phyloP scores from a whole-genome alignment of 2,329 filamentous ascomycete genomes.

The Trichocomaceae sp. region DNA sequence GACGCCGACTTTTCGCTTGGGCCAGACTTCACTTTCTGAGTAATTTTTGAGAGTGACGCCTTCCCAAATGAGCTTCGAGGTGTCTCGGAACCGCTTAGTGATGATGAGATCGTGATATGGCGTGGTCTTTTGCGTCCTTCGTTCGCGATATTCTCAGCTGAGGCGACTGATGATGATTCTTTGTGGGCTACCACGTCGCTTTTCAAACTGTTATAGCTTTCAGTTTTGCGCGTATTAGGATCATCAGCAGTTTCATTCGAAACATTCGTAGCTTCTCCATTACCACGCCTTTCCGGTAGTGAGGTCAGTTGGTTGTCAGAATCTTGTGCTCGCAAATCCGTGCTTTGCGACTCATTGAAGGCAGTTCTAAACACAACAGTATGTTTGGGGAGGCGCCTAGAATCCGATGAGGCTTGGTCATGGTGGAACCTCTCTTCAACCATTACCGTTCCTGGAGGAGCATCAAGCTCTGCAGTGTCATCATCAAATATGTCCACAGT shows the following conservation, averaged over 20 bases:
- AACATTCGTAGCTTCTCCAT: neutral
- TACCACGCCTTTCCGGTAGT: neutral
- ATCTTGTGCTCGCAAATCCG: constrained; percentile 26
- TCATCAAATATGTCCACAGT: constrained; percentile 43
- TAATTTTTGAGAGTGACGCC: constrained; percentile 26
- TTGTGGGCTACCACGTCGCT: neutral
- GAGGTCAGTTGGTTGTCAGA: neutral
- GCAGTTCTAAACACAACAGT: constrained; percentile 42
- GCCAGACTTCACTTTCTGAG: constrained; percentile 29
- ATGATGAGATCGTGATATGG: constrained; percentile 12
- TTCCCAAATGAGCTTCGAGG: constrained; percentile 22
- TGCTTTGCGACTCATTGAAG: constrained; percentile 35
- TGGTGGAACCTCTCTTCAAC: constrained; percentile 43
- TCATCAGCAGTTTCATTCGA: neutral
- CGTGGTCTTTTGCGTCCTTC: constrained; percentile 9
- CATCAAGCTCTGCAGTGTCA: constrained; percentile 35
- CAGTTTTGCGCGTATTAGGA: neutral
- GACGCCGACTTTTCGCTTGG: constrained; percentile 21
- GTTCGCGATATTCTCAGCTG: constrained; percentile 3
- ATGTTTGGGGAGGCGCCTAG: constrained; percentile 35
- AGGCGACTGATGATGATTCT: neutral
- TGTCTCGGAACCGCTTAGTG: constrained; percentile 19
- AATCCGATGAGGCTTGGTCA: constrained; percentile 34
- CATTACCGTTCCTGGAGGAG: constrained; percentile 42
- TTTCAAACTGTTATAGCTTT: neutral